Evolutionary conservation across 495 filamentous ascomycete genomes (phyloP).

Genomic region (Trichoderma erinaceum): DNA sequence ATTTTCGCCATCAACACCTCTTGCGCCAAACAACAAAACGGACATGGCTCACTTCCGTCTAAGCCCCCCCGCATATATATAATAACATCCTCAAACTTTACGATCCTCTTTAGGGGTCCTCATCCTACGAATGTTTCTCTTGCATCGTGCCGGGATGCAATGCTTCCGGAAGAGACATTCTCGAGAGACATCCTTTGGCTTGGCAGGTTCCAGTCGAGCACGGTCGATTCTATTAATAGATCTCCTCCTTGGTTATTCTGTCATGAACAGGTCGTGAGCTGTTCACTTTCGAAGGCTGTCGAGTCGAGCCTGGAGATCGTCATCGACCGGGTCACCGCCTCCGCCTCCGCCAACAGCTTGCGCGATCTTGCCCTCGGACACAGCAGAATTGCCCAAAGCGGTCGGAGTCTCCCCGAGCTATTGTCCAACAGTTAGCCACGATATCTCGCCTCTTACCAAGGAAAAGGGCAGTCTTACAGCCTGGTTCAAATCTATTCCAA

Average conservation of each 20-base stretch:
- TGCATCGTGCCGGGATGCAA: neutral
- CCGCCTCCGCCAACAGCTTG: constrained; percentile 68
- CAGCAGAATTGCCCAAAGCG: constrained; percentile 55
- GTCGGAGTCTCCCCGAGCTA: constrained; percentile 76
- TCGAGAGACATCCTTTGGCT: neutral
- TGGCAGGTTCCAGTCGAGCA: too few relatives aligned
- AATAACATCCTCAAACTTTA: neutral
- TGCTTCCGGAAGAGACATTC: too few relatives aligned
- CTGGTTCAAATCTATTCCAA: constrained; percentile 86
- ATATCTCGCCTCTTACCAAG: neutral
- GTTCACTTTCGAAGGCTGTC: constrained; percentile 60
- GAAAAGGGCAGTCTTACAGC: constrained; percentile 52
- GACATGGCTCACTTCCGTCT: neutral
- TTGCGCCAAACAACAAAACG: neutral
- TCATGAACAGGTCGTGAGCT: neutral
- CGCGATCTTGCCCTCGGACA: constrained; percentile 59
- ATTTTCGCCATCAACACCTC: constrained; percentile 3
- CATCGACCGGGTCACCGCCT: constrained; percentile 56
- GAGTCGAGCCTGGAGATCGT: constrained; percentile 76
- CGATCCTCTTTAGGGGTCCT: neutral
- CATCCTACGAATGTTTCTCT: neutral
- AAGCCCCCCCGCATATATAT: neutral
- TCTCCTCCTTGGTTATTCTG: neutral
- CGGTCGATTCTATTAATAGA: neutral
- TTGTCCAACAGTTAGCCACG: constrained; percentile 22